Percentiles rank a stretch among this genome's conserved stretches.
These are phyloP conservation scores for Vigna reflexopilosa DNA, from an alignment of 306 rosid genomes.

Conservation along the genomic window DNA sequence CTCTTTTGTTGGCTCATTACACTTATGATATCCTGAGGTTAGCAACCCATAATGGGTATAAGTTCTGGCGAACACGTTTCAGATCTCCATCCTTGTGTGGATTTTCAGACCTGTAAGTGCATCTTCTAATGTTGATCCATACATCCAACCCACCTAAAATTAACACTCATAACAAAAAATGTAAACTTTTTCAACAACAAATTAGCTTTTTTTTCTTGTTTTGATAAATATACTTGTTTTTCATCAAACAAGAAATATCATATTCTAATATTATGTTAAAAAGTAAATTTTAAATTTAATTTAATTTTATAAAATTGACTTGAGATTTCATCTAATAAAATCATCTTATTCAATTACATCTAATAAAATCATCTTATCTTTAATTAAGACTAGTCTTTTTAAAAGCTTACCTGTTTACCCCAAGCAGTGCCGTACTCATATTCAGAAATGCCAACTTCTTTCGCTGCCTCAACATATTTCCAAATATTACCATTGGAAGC, in stretches of 20 bases:
- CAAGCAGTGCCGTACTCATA: constrained; percentile 68
- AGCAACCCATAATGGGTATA: constrained; percentile 63
- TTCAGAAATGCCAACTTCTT: constrained; percentile 49
- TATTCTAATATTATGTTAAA: no score
- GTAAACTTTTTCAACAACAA: no score
- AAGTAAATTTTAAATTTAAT: no score
- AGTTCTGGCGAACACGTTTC: constrained; percentile 50
- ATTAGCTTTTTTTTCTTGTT: no score
- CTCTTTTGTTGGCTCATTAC: constrained; percentile 65
- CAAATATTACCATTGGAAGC: neutral
- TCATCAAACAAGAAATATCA: no score
- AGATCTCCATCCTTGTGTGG: constrained; percentile 77
- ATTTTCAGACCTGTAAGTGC: constrained; percentile 58
- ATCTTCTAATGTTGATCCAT: constrained; percentile 71
- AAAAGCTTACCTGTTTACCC: constrained; percentile 61
- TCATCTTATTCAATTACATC: no score
- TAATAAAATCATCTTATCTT: constrained; percentile 8
- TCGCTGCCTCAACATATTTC: constrained; percentile 51
- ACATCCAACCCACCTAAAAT: constrained; percentile 49
- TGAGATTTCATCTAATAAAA: no score
- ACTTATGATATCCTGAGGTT: constrained; percentile 51
- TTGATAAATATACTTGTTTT: no score
- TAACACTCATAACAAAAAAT: no score
- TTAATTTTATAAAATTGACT: no score
- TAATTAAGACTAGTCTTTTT: no score